phyloP scores from a whole-genome alignment of 106 monocot species.

The Ottelia alismoides region DNA sequence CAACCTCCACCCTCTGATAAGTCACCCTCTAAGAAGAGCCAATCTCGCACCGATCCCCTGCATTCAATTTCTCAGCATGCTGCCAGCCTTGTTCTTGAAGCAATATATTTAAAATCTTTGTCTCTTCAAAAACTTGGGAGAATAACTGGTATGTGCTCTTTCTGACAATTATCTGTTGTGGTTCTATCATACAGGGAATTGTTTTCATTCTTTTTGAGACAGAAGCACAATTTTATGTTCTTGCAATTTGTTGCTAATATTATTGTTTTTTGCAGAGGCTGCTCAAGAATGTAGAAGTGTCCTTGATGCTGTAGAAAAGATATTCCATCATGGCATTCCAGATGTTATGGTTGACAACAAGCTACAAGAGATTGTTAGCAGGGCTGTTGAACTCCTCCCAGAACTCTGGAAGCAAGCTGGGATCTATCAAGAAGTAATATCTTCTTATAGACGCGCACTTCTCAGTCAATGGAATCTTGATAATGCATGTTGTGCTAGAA shows the following conservation, averaged over 20 bases:
- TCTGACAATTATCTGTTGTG: too few relatives aligned
- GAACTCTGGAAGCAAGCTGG: slow-evolving; percentile 83
- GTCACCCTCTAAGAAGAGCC: not conserved
- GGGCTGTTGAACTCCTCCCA: too few relatives aligned
- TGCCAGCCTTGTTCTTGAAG: slow-evolving; percentile 8
- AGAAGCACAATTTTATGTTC: too few relatives aligned
- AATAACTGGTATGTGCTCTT: too few relatives aligned
- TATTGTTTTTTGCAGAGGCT: slow-evolving; percentile 62
- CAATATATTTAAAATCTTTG: slow-evolving; percentile 10
- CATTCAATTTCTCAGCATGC: slow-evolving; percentile 6
- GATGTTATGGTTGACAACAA: slow-evolving; percentile 49
- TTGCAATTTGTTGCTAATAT: too few relatives aligned
- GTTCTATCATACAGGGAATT: too few relatives aligned
- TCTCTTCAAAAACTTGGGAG: too few relatives aligned
- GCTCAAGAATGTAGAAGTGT: slow-evolving; percentile 71
- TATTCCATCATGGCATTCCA: slow-evolving; percentile 56
- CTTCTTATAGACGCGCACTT: too few relatives aligned
- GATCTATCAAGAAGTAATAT: slow-evolving; percentile 36
- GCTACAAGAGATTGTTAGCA: slow-evolving; percentile 56
- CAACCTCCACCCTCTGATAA: not conserved
- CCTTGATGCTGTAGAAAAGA: too few relatives aligned
- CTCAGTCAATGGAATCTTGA: too few relatives aligned
- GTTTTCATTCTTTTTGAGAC: too few relatives aligned
- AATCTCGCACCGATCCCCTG: not conserved
- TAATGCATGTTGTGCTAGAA: slow-evolving; percentile 50